These are phyloP conservation scores for Elsinoe ampelina DNA, from an alignment of 2,329 filamentous ascomycete species.

Conservation along the genomic window DNA sequence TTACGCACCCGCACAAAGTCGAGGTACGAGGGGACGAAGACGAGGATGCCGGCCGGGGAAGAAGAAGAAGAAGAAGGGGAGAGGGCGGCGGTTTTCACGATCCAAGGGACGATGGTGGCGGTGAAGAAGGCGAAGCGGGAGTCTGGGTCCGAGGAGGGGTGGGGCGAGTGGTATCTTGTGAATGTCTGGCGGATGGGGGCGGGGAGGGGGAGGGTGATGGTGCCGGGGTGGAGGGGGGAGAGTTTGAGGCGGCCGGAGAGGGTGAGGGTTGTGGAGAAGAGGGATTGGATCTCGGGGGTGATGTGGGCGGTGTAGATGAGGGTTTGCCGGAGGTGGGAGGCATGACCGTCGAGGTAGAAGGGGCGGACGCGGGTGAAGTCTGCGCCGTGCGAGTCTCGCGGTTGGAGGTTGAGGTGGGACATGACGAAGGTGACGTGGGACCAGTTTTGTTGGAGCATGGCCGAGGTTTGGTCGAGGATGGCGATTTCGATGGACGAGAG, in stretches of 20 bases:
- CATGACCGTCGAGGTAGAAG: slow-evolving; percentile 89
- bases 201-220: slow-evolving; percentile 52
- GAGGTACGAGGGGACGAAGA: slow-evolving; percentile 88
- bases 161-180: slow-evolving; percentile 66
- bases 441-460: slow-evolving; percentile 96
- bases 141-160: slow-evolving; percentile 69
- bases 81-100: slow-evolving; percentile 37
- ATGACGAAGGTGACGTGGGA: slow-evolving; percentile 91
- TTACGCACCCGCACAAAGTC: slow-evolving; percentile 93
- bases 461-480: slow-evolving; percentile 84
- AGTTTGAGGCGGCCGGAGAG: slow-evolving; percentile 70
- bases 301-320: slow-evolving; percentile 73
- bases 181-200: slow-evolving; percentile 73
- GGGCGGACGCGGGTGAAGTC: slow-evolving; percentile 83
- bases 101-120: slow-evolving; percentile 60
- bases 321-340: slow-evolving; percentile 74
- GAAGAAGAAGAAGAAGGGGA: slow-evolving; percentile 58
- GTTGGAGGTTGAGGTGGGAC: slow-evolving; percentile 81
- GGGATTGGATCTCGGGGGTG: slow-evolving; percentile 75
- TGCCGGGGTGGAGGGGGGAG: slow-evolving; percentile 55
- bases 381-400: slow-evolving; percentile 80
- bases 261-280: slow-evolving; percentile 72
- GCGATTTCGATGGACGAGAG: slow-evolving; percentile 87
- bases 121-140: slow-evolving; percentile 86
- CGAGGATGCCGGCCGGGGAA: slow-evolving; percentile 60